Conservation (phyloP, 768 basidiomycete genomes). For the Pleurotus tuber-regium region DNA sequence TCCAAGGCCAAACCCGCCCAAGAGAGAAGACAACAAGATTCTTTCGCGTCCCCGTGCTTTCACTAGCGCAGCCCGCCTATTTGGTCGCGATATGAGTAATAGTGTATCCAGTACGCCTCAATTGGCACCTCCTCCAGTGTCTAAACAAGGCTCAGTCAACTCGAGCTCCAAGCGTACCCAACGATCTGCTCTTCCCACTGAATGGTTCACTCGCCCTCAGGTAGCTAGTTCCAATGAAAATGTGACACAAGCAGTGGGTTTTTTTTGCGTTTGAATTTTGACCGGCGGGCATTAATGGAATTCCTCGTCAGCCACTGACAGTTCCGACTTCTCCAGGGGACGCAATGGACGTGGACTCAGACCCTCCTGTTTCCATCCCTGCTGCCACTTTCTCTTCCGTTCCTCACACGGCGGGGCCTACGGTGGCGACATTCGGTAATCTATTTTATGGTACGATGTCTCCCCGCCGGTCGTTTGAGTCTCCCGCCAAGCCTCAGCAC, state of each 20-base stretch:
- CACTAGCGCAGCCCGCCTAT: slow-evolving; percentile 63
- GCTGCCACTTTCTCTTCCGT: slow-evolving; percentile 5
- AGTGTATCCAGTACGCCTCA: slow-evolving; percentile 30
- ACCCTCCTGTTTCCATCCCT: slow-evolving; percentile 2
- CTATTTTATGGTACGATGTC: slow-evolving; percentile 62
- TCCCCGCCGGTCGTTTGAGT: slow-evolving; percentile 44
- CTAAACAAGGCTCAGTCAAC: slow-evolving; percentile 34
- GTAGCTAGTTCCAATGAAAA: slow-evolving; percentile 1
- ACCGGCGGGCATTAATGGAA: slow-evolving; percentile 10
- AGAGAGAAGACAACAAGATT: slow-evolving; percentile 17
- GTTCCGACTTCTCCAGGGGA: slow-evolving; percentile 49
- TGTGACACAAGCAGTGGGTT: neutral
- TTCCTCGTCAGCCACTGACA: slow-evolving; percentile 30
- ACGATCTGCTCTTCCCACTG: slow-evolving; percentile 59
- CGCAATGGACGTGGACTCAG: slow-evolving; percentile 76
- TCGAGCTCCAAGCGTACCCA: slow-evolving; percentile 53
- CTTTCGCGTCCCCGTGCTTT: slow-evolving; percentile 58
- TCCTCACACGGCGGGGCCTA: slow-evolving; percentile 44
- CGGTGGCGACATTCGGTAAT: slow-evolving; percentile 50
- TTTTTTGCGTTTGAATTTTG: neutral
- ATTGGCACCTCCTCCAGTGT: slow-evolving; percentile 20
- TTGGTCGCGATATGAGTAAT: slow-evolving; percentile 77
- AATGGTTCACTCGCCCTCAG: slow-evolving; percentile 47
- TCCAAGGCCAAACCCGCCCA: slow-evolving; percentile 18
- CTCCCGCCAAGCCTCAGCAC: slow-evolving; percentile 37